Percentiles rank a stretch among this genome's conserved stretches.
These are phyloP conservation scores for Albatrellus ellisii DNA, from an alignment of 768 basidiomycete species.

Conservation along the genomic window DNA sequence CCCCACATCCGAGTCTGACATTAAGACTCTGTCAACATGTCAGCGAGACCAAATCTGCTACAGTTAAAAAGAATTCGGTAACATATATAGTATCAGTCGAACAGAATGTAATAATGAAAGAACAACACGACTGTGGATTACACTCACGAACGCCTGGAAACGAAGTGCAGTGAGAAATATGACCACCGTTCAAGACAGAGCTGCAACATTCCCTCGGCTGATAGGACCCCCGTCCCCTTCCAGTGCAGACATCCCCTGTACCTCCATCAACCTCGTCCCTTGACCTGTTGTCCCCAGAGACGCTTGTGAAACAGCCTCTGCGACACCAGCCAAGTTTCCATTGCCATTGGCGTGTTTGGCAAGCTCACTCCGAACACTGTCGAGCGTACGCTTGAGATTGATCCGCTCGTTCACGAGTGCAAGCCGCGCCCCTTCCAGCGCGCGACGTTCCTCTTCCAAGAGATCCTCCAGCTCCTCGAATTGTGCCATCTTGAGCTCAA, in stretches of 20 bases:
- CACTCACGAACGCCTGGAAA: too few species aligned
- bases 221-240: constrained; percentile 45
- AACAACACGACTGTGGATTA: too few species aligned
- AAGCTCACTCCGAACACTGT: constrained; percentile 52
- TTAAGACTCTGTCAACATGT: too few species aligned
- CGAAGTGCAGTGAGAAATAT: background rate
- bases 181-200: constrained; percentile 24
- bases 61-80: too few species aligned
- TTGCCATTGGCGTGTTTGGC: constrained; percentile 30
- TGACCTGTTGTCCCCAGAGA: constrained; percentile 46
- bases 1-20: too few species aligned
- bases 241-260: constrained; percentile 28
- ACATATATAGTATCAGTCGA: too few species aligned
- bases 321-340: constrained; percentile 13
- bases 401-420: constrained; percentile 70
- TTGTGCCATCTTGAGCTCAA: constrained; percentile 89
- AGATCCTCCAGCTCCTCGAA: constrained; percentile 91
- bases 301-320: constrained; percentile 22
- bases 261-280: constrained; percentile 43
- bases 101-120: too few species aligned
- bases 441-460: constrained; percentile 80
- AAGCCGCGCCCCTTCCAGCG: constrained; percentile 72
- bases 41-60: too few species aligned
- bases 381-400: constrained; percentile 57
- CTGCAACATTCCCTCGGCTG: constrained; percentile 38